phyloP scores from a whole-genome alignment of 2,329 filamentous ascomycete genomes.

The Cercospora berteroae region DNA sequence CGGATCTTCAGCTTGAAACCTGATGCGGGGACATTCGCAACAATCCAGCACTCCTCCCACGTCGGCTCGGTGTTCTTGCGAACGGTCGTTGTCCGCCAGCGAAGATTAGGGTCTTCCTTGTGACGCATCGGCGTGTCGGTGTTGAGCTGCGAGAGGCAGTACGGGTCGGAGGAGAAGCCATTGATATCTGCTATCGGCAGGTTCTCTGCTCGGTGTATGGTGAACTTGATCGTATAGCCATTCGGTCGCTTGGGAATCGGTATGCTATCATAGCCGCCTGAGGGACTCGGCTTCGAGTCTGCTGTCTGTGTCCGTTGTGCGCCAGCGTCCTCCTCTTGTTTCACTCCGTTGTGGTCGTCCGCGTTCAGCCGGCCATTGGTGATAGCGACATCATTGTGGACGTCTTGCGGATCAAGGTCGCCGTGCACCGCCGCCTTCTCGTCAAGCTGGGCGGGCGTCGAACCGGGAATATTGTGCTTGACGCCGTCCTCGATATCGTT shows the following conservation, averaged over 20 bases:
- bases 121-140: conserved; percentile 70
- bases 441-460: neutral
- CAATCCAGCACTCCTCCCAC: conserved; percentile 84
- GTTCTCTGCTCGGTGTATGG: conserved; percentile 75
- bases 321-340: conserved; percentile 17
- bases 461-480: conserved; percentile 3
- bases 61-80: conserved; percentile 68
- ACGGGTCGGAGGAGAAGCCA: conserved; percentile 79
- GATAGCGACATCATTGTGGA: conserved; percentile 6
- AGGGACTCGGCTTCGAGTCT: conserved; percentile 46
- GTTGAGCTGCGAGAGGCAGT: conserved; percentile 71
- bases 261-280: conserved; percentile 77
- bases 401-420: neutral
- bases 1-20: conserved; percentile 84
- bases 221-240: conserved; percentile 82
- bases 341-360: neutral
- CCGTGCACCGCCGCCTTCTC: conserved; percentile 10
- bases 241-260: conserved; percentile 67
- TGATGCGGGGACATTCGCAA: conserved; percentile 77
- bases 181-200: conserved; percentile 79
- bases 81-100: conserved; percentile 72
- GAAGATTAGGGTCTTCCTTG: conserved; percentile 78
- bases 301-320: conserved; percentile 10
- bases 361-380: conserved; percentile 18
- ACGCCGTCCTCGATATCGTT: conserved; percentile 4